phyloP scores from a whole-genome alignment of 2,329 filamentous ascomycete genomes.

The Aspergillus hiratsukae region DNA sequence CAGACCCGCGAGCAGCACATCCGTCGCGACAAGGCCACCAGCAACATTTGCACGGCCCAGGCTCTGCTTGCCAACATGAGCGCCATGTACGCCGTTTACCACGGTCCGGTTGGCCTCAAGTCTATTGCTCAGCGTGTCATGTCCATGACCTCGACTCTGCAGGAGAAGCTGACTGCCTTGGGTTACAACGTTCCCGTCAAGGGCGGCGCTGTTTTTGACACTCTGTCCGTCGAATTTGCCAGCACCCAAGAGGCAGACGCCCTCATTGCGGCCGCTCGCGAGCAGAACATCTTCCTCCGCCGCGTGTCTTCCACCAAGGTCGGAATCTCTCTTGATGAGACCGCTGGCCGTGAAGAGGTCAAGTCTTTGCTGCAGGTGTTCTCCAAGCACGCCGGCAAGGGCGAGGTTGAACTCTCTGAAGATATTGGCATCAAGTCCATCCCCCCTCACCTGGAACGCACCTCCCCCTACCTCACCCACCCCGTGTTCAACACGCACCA shows the following conservation, averaged over 20 bases:
- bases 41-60: constrained; percentile 95
- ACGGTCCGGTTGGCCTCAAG: constrained; percentile 78
- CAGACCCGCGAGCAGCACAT: constrained; percentile 97
- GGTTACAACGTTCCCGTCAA: constrained; percentile 61
- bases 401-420: constrained; percentile 26
- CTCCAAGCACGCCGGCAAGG: constrained; percentile 39
- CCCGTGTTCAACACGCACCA: constrained; percentile 93
- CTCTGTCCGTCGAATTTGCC: constrained; percentile 62
- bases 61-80: constrained; percentile 93
- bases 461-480: constrained; percentile 74
- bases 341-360: constrained; percentile 54
- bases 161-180: constrained; percentile 57
- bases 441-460: constrained; percentile 59
- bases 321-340: constrained; percentile 76
- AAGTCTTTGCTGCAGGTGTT: constrained; percentile 56
- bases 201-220: constrained; percentile 69
- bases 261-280: constrained; percentile 48
- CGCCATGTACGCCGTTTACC: constrained; percentile 90
- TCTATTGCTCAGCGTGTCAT: constrained; percentile 76
- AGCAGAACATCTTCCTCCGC: constrained; percentile 59
- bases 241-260: constrained; percentile 49
- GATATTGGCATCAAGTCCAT: constrained; percentile 40
- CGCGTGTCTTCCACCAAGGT: constrained; percentile 57
- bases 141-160: constrained; percentile 64
- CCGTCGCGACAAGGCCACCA: constrained; percentile 90